These are phyloP conservation scores for Aphanomyces cochlioides DNA, from an alignment of 352 stramenopile genomes.

Conservation along the genomic window DNA sequence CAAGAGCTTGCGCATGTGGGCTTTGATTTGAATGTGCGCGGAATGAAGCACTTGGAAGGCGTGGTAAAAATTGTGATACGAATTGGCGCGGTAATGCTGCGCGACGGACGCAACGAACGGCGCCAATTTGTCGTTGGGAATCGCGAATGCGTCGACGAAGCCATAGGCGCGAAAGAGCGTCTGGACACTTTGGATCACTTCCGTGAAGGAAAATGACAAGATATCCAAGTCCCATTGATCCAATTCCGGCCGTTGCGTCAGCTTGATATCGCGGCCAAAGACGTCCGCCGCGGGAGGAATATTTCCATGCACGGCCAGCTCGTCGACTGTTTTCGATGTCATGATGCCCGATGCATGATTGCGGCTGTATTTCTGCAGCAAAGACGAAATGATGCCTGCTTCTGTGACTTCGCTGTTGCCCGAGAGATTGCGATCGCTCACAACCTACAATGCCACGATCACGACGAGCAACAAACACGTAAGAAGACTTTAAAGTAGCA, in stretches of 20 bases:
- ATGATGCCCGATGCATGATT: not conserved
- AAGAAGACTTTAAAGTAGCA: constrained; percentile 58
- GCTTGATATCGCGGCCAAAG: constrained; percentile 21
- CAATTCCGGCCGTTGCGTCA: constrained; percentile 31
- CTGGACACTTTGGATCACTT: constrained; percentile 37
- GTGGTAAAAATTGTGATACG: constrained; percentile 78
- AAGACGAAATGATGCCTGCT: constrained; percentile 51
- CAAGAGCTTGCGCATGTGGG: constrained; percentile 38
- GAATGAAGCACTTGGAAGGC: constrained; percentile 64
- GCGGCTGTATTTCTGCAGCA: constrained; percentile 62
- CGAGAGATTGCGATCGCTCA: constrained; percentile 19
- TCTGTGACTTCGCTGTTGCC: constrained; percentile 41
- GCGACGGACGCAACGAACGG: constrained; percentile 57
- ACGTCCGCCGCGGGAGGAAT: not conserved
- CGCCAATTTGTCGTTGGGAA: constrained; percentile 48
- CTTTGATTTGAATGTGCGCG: constrained; percentile 45
- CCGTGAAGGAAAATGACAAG: constrained; percentile 31
- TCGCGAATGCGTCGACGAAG: constrained; percentile 51
- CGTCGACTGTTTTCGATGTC: not conserved
- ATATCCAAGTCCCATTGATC: constrained; percentile 56
- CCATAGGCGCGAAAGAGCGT: constrained; percentile 56
- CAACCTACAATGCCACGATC: constrained; percentile 22
- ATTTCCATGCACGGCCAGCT: not conserved
- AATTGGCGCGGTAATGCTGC: constrained; percentile 57
- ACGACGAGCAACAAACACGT: constrained; percentile 41